phyloP scores from a whole-genome alignment of 257 asterid species.

The Ligustrum vulgare region DNA sequence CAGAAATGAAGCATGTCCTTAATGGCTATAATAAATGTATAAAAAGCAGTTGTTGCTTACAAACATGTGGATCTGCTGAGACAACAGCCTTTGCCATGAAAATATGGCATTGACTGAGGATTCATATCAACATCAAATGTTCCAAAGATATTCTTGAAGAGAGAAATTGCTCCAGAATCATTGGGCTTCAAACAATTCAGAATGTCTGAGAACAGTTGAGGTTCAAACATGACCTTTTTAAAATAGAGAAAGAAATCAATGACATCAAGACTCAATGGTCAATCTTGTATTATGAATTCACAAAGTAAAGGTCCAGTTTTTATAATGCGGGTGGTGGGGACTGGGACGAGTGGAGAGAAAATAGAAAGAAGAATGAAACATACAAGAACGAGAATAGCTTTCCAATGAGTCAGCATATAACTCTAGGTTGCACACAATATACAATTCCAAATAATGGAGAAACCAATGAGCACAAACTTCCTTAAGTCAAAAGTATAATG shows the following conservation, averaged over 20 bases:
- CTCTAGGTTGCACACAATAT: neutral
- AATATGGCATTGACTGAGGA: conserved; percentile 35
- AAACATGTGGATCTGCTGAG: conserved; percentile 53
- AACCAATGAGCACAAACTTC: conserved; percentile 8
- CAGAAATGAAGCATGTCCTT: neutral
- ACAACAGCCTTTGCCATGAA: conserved; percentile 36
- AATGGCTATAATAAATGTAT: conserved; percentile 6
- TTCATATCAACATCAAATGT: conserved; percentile 31
- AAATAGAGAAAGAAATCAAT: conserved; percentile 21
- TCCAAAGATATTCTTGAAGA: conserved; percentile 69
- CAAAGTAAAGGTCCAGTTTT: conserved; percentile 12
- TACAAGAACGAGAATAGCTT: conserved; percentile 13
- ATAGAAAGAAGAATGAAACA: conserved; percentile 12
- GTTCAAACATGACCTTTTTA: conserved; percentile 19
- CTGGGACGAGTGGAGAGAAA: neutral
- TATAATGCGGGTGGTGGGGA: conserved; percentile 11
- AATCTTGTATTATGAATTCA: neutral
- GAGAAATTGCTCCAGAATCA: conserved; percentile 54
- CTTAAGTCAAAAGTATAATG: neutral
- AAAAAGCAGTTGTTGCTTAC: conserved; percentile 49
- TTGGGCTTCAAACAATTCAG: conserved; percentile 64
- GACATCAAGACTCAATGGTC: neutral
- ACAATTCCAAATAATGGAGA: neutral
- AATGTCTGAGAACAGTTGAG: conserved; percentile 66
- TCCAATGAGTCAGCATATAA: neutral